These are phyloP conservation scores for Verticillium dahliae DNA, from an alignment of 2,329 filamentous ascomycete species.

Conservation along the genomic window DNA sequence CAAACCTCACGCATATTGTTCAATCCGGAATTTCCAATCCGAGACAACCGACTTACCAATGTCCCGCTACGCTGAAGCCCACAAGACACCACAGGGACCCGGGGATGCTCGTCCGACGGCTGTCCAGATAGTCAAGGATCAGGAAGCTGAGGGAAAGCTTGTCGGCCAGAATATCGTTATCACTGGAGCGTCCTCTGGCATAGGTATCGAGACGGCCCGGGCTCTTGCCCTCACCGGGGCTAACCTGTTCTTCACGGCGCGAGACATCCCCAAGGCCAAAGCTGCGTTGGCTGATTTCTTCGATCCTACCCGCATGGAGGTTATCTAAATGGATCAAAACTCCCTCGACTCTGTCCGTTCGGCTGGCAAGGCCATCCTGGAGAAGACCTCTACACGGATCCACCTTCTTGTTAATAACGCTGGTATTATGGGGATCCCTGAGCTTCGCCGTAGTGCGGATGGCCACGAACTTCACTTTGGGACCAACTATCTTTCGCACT, in stretches of 20 bases:
- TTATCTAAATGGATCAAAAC: conserved; percentile 29
- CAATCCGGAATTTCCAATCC: too few species aligned
- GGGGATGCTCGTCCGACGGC: conserved; percentile 34
- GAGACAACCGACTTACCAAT: too few species aligned
- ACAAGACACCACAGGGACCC: conserved; percentile 30
- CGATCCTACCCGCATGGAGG: conserved; percentile 13
- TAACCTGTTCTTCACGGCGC: conserved; percentile 16
- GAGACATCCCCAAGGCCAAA: conserved; percentile 16
- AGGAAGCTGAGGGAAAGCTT: conserved; percentile 23
- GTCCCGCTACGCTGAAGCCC: conserved; percentile 10
- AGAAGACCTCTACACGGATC: conserved; percentile 21
- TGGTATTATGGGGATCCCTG: conserved; percentile 11
- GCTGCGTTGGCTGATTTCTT: conserved; percentile 15
- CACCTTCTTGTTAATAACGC: conserved; percentile 27
- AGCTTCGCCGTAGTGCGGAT: conserved; percentile 19
- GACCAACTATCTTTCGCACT: conserved; percentile 39
- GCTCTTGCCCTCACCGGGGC: conserved; percentile 32
- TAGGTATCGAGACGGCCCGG: conserved; percentile 36
- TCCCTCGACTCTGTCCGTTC: conserved; percentile 29
- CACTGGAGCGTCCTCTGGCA: conserved; percentile 34
- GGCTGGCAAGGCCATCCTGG: conserved; percentile 26
- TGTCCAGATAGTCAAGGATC: conserved; percentile 29
- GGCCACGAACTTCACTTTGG: conserved; percentile 38
- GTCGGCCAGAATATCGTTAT: conserved; percentile 32
- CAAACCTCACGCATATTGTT: too few species aligned